These are phyloP conservation scores for Globisporangium nodosum DNA, from an alignment of 352 stramenopile species.

Conservation along the genomic window DNA sequence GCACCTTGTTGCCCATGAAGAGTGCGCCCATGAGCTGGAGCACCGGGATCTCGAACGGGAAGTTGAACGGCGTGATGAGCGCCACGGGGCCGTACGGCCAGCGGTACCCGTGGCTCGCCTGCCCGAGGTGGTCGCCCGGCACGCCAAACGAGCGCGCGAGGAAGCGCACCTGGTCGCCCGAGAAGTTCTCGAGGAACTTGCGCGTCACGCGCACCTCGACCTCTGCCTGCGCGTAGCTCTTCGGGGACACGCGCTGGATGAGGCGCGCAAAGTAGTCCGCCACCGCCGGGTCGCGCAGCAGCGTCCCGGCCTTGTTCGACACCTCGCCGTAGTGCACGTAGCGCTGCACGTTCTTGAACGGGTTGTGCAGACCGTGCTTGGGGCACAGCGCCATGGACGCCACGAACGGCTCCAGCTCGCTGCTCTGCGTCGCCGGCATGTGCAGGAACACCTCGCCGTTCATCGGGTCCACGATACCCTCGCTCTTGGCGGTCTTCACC, in stretches of 20 bases:
- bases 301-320: conserved; percentile 74
- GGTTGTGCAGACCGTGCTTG: conserved; percentile 98
- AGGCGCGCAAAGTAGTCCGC: conserved; percentile 94
- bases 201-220: conserved; percentile 91
- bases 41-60: conserved; percentile 97
- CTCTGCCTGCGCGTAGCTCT: conserved; percentile 94
- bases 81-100: conserved; percentile 96
- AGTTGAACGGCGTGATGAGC: conserved; percentile 98
- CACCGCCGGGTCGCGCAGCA: conserved; percentile 86
- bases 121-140: conserved; percentile 94
- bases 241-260: conserved; percentile 96
- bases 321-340: conserved; percentile 87
- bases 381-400: conserved; percentile 88
- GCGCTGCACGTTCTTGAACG: conserved; percentile 95
- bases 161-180: conserved; percentile 95
- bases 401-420: conserved; percentile 91
- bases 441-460: conserved; percentile 94
- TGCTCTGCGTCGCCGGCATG: conserved; percentile 88
- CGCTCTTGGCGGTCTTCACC: conserved; percentile 56
- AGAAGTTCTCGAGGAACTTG: conserved; percentile 98
- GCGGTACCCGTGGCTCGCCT: conserved; percentile 93
- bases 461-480: conserved; percentile 91
- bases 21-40: conserved; percentile 98
- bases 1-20: conserved; percentile 98
- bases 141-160: conserved; percentile 94